Evolutionary conservation across 2,329 filamentous ascomycete genomes (phyloP).

Genomic region (Hypoxylon sp.): DNA sequence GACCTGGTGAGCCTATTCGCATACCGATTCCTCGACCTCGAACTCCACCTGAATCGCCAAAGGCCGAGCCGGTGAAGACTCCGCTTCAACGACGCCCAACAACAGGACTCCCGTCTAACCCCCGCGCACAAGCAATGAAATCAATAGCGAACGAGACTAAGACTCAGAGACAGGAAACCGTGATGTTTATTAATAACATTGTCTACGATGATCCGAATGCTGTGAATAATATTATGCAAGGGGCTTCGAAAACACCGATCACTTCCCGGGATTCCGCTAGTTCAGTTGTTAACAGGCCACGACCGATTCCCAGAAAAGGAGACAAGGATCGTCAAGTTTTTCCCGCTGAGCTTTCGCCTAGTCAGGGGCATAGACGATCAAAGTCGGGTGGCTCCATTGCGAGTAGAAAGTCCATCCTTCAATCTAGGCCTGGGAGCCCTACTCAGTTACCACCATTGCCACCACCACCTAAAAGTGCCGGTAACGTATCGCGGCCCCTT

Average conservation of each 20-base stretch:
- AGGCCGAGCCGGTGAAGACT: slow-evolving; percentile 55
- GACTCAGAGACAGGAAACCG: slow-evolving; percentile 60
- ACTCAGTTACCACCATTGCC: slow-evolving; percentile 68
- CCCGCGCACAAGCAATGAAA: slow-evolving; percentile 58
- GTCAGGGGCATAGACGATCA: slow-evolving; percentile 61
- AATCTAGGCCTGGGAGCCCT: slow-evolving; percentile 62
- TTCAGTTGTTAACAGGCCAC: slow-evolving; percentile 68
- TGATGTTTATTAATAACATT: slow-evolving; percentile 71
- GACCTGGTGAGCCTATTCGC: slow-evolving; percentile 52
- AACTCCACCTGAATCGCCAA: slow-evolving; percentile 50
- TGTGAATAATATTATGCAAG: slow-evolving; percentile 66
- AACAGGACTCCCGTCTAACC: slow-evolving; percentile 65
- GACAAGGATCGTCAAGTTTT: slow-evolving; percentile 64
- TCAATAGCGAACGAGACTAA: slow-evolving; percentile 50
- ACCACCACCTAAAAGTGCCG: slow-evolving; percentile 61
- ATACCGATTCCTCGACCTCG: slow-evolving; percentile 56
- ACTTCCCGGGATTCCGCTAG: slow-evolving; percentile 49
- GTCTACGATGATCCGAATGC: slow-evolving; percentile 67
- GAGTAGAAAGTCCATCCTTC: slow-evolving; percentile 63
- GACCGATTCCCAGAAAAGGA: slow-evolving; percentile 68
- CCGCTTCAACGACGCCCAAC: slow-evolving; percentile 62
- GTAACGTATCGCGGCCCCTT: slow-evolving; percentile 57
- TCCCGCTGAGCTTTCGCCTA: slow-evolving; percentile 61
- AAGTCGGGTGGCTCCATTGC: slow-evolving; percentile 65
- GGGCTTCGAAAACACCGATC: slow-evolving; percentile 55